phyloP scores from a whole-genome alignment of 257 asterid genomes.

The Datura wrightii region DNA sequence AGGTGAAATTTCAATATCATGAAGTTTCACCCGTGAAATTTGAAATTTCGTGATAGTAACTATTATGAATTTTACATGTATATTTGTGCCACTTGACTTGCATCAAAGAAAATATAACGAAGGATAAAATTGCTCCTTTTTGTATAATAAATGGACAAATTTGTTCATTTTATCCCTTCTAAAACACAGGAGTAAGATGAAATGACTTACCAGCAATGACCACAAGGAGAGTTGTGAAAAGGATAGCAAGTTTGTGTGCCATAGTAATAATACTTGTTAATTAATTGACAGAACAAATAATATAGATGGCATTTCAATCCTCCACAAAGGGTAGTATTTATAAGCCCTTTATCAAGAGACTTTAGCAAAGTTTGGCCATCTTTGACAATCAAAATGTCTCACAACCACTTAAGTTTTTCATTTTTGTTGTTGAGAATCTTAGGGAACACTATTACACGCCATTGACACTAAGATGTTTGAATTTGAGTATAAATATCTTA shows the following conservation, averaged over 20 bases:
- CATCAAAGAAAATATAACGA: background rate
- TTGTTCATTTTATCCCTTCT: background rate
- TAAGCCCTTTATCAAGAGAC: background rate
- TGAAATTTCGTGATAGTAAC: background rate
- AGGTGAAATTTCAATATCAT: background rate
- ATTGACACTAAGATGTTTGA: background rate
- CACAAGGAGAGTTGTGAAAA: background rate
- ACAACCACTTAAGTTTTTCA: background rate
- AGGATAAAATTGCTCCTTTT: background rate
- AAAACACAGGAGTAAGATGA: background rate
- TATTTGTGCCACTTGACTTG: background rate
- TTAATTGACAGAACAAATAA: background rate
- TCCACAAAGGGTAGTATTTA: background rate
- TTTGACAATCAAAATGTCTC: background rate
- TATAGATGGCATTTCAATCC: background rate
- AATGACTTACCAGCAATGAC: conserved; percentile 13
- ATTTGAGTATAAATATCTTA: background rate
- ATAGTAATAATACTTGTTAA: background rate
- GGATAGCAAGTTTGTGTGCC: background rate
- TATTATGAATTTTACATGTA: background rate
- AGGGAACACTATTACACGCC: background rate
- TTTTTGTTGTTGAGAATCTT: background rate
- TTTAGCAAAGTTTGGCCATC: background rate
- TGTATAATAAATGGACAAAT: background rate
- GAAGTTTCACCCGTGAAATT: background rate